These are phyloP conservation scores for Agapanthus africanus DNA, from an alignment of 106 monocot species.

Conservation along the genomic window DNA sequence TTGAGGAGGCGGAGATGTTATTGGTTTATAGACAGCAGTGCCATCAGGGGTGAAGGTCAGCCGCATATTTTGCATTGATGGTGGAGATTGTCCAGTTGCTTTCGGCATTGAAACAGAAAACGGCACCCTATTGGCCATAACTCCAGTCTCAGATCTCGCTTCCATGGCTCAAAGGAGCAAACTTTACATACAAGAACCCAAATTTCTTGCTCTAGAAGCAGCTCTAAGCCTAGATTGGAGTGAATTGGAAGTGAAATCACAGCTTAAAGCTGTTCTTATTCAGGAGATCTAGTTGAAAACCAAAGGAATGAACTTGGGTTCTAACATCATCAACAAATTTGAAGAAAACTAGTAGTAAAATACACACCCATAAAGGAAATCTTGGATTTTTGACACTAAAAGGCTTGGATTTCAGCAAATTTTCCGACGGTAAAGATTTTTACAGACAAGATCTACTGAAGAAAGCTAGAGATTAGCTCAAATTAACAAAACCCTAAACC, in stretches of 20 bases:
- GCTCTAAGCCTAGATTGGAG: not conserved
- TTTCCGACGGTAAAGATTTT: slow-evolving; percentile 4
- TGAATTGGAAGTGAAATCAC: not conserved
- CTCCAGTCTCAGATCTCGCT: slow-evolving; percentile 41
- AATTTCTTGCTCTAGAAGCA: not conserved
- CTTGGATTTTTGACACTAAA: slow-evolving; percentile 5
- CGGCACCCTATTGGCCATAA: slow-evolving; percentile 33
- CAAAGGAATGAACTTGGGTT: not conserved
- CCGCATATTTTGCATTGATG: slow-evolving; percentile 37
- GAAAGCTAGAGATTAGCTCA: not conserved
- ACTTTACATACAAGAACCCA: not conserved
- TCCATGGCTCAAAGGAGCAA: slow-evolving; percentile 35
- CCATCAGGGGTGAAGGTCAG: slow-evolving; percentile 46
- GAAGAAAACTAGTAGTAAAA: not conserved
- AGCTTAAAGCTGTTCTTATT: not conserved
- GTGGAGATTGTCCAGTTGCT: slow-evolving; percentile 21
- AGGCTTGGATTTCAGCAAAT: not conserved
- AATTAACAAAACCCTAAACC: slow-evolving; percentile 24
- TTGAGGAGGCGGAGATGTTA: slow-evolving; percentile 19
- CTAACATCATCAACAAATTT: not conserved
- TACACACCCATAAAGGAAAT: not conserved
- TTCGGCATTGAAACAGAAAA: slow-evolving; percentile 27
- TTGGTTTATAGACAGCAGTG: slow-evolving; percentile 50
- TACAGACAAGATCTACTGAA: slow-evolving; percentile 1
- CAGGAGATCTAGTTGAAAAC: not conserved